Percentiles rank a stretch among this genome's conserved stretches.
These are phyloP conservation scores for Rutstroemia sp. DNA, from an alignment of 2,329 filamentous ascomycete genomes.

Conservation along the genomic window DNA sequence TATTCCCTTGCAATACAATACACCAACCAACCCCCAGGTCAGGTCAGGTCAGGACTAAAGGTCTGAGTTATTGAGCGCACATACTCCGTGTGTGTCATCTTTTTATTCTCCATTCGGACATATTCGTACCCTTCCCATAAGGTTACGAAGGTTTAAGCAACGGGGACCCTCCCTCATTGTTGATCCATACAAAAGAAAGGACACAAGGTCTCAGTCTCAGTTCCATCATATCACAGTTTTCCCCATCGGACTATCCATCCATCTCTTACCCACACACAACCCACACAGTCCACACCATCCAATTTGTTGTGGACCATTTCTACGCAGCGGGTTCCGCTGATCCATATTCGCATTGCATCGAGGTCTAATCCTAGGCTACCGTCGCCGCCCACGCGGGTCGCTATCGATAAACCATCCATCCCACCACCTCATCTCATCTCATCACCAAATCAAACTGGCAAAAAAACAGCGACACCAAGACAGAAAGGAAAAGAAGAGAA, in stretches of 20 bases:
- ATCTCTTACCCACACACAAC: background rate
- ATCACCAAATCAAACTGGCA: background rate
- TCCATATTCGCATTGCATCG: slow-evolving; percentile 7
- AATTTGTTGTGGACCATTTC: background rate
- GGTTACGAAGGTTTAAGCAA: background rate
- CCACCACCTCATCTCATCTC: background rate
- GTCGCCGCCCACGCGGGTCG: background rate
- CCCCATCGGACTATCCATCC: background rate
- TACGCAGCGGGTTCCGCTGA: slow-evolving; percentile 3
- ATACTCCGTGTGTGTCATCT: background rate
- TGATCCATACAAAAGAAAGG: background rate
- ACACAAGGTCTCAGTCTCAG: background rate
- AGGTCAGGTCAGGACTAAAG: background rate
- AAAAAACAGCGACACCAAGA: background rate
- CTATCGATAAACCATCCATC: slow-evolving; percentile 5
- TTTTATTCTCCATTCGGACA: background rate
- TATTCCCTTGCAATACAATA: background rate
- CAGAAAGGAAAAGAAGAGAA: background rate
- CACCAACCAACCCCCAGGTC: background rate
- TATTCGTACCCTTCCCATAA: background rate
- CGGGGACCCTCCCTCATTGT: background rate
- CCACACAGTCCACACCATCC: background rate
- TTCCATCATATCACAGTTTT: background rate
- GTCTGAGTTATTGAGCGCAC: background rate
- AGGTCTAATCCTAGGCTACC: background rate